A percentile compares a stretch with the other conserved stretches of the same genome.
phyloP scores from a whole-genome alignment of 2,329 filamentous ascomycete species.

The Ascochyta koolunga region DNA sequence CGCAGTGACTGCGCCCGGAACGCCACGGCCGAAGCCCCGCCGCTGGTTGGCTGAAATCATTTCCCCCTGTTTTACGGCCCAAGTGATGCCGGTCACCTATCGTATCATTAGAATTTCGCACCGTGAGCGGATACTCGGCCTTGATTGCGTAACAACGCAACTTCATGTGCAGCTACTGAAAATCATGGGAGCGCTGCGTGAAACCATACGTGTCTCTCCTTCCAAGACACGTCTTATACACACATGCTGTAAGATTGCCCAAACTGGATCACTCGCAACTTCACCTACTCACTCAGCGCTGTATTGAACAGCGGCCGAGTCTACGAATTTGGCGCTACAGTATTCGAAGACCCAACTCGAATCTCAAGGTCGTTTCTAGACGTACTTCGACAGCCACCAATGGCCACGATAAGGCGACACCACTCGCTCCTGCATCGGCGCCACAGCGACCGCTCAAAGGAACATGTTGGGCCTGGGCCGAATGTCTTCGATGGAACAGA shows the following conservation, averaged over 20 bases:
- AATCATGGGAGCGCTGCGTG: slow-evolving; percentile 10
- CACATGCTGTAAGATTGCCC: slow-evolving; percentile 12
- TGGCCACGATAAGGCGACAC: slow-evolving; percentile 17
- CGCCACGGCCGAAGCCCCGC: slow-evolving; percentile 8
- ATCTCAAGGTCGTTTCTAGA: slow-evolving; percentile 6
- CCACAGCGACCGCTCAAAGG: slow-evolving; percentile 11
- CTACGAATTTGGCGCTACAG: slow-evolving; percentile 18
- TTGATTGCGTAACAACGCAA: slow-evolving; percentile 16
- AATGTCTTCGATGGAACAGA: slow-evolving; percentile 14
- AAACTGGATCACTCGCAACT: slow-evolving; percentile 19
- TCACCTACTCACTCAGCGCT: slow-evolving; percentile 16
- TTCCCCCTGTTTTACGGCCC: slow-evolving; percentile 7
- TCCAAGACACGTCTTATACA: slow-evolving; percentile 1
- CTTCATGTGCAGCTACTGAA: slow-evolving; percentile 7
- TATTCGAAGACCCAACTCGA: slow-evolving; percentile 9
- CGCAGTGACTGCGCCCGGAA: slow-evolving; percentile 5
- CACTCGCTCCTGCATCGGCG: slow-evolving; percentile 15
- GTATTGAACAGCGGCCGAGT: slow-evolving; percentile 16
- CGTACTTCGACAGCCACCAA: slow-evolving; percentile 11
- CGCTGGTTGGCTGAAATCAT: slow-evolving; percentile 9
- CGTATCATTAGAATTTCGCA: slow-evolving; percentile 8
- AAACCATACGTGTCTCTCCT: slow-evolving; percentile 11
- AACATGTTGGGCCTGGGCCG: neutral
- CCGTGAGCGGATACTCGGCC: slow-evolving; percentile 13
- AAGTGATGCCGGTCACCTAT: slow-evolving; percentile 16